Base-by-base conservation (phyloP, 768 basidiomycete species). In the Wakefieldia striispora region DNA sequence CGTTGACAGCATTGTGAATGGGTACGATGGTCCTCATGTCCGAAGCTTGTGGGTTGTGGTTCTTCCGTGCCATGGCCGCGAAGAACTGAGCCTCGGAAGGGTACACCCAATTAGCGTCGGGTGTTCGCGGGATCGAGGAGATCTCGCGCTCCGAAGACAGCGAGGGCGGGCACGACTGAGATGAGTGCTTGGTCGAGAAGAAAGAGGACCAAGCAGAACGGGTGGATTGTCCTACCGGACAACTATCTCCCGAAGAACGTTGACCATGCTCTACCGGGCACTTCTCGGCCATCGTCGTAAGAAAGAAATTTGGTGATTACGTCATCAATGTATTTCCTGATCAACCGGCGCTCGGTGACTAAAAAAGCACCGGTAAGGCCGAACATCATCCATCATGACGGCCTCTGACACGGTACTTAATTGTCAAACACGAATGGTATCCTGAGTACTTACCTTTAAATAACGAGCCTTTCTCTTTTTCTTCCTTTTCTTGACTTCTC, bases 21-120 rank as follows among this genome's bases (percentile, higher is more conserved):
- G 95, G 95, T 19, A 99, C 93, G 61, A 99, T 86, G 24, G 91
- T 88, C 61, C 80, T 83, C 95, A 98, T 97, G 71, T 98, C 95
- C n/a, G 76, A 65, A 19, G 87, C 79, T 26, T 84, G 78, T 4
- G 95, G 95, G 47, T 86, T 83, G 67, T 97, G 91, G 60, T 97
- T 84, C 72, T 98, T 98, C 51, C 95, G 83, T 49, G 84, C 81
- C 86, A 99, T 94, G 17, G 97, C 95, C n/a, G 88, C 78, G 69
- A 89, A 98, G 77, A 99, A 99, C 71, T 97, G 95, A n/a, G 88
- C 83, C 66, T 97, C 92, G 17, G 95, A 97, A 20, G 97, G 97
- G 70, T 99, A 99, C 41, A 97, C 89, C 97, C 97, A 99, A 49
- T 92, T 86, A 37, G 76, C 78, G 42, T 82, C 81, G 36, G 75